These are phyloP conservation scores for Articulospora tetracladia DNA, from an alignment of 495 filamentous ascomycete genomes.

Conservation along the genomic window DNA sequence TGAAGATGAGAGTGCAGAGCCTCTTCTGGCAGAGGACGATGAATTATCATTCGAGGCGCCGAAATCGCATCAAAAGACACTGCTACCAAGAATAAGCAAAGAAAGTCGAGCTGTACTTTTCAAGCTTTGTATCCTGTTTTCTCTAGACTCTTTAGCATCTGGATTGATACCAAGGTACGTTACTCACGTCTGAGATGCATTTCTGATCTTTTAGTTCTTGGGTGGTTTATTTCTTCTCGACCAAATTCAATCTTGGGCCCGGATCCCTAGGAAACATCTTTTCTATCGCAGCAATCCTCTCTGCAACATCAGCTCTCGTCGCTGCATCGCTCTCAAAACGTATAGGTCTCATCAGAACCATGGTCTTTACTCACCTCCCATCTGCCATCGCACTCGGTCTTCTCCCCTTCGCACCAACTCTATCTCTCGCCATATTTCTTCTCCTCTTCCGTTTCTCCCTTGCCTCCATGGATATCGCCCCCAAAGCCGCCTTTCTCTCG, in stretches of 20 bases:
- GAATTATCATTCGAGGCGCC: slow-evolving; percentile 50
- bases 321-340: slow-evolving; percentile 70
- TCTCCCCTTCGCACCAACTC: slow-evolving; percentile 55
- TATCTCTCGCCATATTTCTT: slow-evolving; percentile 54
- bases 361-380: slow-evolving; percentile 84
- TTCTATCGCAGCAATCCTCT: slow-evolving; percentile 59
- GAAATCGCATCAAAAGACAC: neutral
- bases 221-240: slow-evolving; percentile 74
- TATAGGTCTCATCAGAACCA: slow-evolving; percentile 61
- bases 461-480: slow-evolving; percentile 79
- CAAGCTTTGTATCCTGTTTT: slow-evolving; percentile 70
- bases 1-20: slow-evolving; percentile 22
- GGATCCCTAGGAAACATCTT: slow-evolving; percentile 69
- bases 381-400: slow-evolving; percentile 67
- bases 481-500: slow-evolving; percentile 74
- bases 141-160: slow-evolving; percentile 73
- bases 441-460: slow-evolving; percentile 63
- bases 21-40: slow-evolving; percentile 45
- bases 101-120: slow-evolving; percentile 57
- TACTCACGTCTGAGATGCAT: neutral
- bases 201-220: slow-evolving; percentile 42
- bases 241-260: slow-evolving; percentile 67
- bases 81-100: slow-evolving; percentile 49
- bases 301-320: slow-evolving; percentile 64
- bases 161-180: slow-evolving; percentile 67